These are phyloP conservation scores for Auricularia sp. DNA, from an alignment of 768 basidiomycete species.

Conservation along the genomic window DNA sequence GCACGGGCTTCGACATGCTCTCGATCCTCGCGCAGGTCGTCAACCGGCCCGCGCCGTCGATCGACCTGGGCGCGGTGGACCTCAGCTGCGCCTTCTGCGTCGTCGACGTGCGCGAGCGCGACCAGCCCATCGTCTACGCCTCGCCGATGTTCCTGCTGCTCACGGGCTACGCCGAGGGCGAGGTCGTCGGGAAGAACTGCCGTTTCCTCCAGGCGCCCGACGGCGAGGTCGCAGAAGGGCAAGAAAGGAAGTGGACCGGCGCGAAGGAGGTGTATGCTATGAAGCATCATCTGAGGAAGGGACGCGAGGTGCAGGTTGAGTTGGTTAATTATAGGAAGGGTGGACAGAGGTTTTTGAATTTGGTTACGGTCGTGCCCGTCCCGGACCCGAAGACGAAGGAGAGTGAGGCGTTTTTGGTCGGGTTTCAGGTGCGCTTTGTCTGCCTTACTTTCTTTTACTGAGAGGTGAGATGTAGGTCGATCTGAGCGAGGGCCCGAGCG, in stretches of 20 bases:
- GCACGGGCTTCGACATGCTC: conserved; percentile 85
- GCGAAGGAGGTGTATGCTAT: conserved; percentile 47
- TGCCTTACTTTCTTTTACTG: not conserved
- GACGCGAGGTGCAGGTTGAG: conserved; percentile 39
- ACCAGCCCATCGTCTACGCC: conserved; percentile 85
- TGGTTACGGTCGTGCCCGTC: conserved; percentile 85
- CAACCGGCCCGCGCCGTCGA: conserved; percentile 58
- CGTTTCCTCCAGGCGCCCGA: conserved; percentile 79
- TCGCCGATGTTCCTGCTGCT: conserved; percentile 71
- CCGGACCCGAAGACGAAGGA: conserved; percentile 46
- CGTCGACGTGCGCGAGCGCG: conserved; percentile 70
- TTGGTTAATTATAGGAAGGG: conserved; percentile 84
- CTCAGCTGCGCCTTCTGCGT: conserved; percentile 88
- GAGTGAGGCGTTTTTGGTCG: conserved; percentile 78
- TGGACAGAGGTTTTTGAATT: conserved; percentile 80
- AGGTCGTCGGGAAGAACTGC: conserved; percentile 85
- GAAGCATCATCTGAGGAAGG: conserved; percentile 49
- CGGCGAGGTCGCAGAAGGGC: conserved; percentile 41
- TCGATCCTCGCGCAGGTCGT: conserved; percentile 71
- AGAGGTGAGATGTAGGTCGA: conserved; percentile 53
- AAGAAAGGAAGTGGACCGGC: conserved; percentile 41
- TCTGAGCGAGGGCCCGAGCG: conserved; percentile 74
- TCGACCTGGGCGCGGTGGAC: conserved; percentile 85
- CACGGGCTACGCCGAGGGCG: conserved; percentile 63
- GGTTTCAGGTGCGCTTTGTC: conserved; percentile 38